Percentiles rank a stretch among this genome's conserved stretches.
Evolutionary conservation across 768 basidiomycete genomes (phyloP).

Genomic region (Pisolithus marmoratus): DNA sequence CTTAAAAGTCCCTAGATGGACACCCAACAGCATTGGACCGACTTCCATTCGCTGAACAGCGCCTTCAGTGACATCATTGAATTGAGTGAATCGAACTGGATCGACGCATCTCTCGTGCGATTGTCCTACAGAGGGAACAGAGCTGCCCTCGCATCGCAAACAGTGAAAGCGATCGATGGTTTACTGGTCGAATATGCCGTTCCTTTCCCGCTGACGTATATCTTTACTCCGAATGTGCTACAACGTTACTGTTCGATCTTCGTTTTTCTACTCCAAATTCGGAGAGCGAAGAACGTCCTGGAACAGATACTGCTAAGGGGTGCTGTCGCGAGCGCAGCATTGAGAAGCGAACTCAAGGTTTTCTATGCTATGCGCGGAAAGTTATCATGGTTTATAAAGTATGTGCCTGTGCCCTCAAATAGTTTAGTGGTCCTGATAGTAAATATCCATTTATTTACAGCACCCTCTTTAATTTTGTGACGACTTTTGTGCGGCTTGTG

Average conservation of each 20-base stretch:
- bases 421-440: not conserved
- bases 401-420: conserved; percentile 23
- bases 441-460: conserved; percentile 31
- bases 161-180: conserved; percentile 60
- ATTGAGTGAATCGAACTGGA: conserved; percentile 46
- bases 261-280: conserved; percentile 65
- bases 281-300: conserved; percentile 63
- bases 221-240: conserved; percentile 55
- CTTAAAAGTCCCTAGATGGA: conserved; percentile 53
- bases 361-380: conserved; percentile 75
- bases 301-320: conserved; percentile 65
- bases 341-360: conserved; percentile 50
- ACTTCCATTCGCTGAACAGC: conserved; percentile 81
- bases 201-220: conserved; percentile 76
- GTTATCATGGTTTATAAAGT: conserved; percentile 85
- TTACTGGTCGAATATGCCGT: conserved; percentile 73
- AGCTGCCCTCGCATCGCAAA: conserved; percentile 41
- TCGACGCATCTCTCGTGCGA: conserved; percentile 65
- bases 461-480: conserved; percentile 62
- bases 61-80: conserved; percentile 66
- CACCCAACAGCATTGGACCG: conserved; percentile 61
- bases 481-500: conserved; percentile 52
- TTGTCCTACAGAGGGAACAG: conserved; percentile 57
- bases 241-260: conserved; percentile 64
- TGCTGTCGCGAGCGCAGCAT: conserved; percentile 29